Evolutionary conservation across 2,329 filamentous ascomycete genomes (phyloP), one percentile per base, ranked within the genome.

Genomic region (Golovinomyces cichoracearum): DNA sequence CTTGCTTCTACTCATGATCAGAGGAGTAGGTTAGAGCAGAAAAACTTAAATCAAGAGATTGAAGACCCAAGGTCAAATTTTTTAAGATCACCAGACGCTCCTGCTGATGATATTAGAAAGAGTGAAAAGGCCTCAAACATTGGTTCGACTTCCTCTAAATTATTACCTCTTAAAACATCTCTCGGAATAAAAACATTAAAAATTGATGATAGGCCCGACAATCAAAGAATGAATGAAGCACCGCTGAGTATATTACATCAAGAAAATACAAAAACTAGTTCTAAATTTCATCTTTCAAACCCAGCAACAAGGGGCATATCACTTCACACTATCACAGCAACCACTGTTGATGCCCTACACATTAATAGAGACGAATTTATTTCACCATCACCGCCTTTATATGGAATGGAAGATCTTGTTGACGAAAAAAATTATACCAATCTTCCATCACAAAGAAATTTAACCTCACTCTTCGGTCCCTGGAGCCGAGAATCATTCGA

Each of bases 401-500:
- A 22, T n/a, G 44, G 49, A 47, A 40, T 44, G 7, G 37, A 47
- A 7, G 49, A 48, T 23, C 33, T 19, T 21, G 12, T 46, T 5
- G 35, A 33, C 27, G 38, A 48, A 22, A 12, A 22, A 13, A 35
- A 50, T 22, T 4, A 38, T 38, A 31, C 31, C 44, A 47, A 38
- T 41, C 40, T 35, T 45, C 37, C 33, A 26, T 23, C 44, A 40
- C 21, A n/a, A 2, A 26, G 27, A 35, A 42, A 40, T 40, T 48
- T 49, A 42, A 47, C 23, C 5, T 21, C 48, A 13, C 7, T 23
- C 25, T 47, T 31, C 9, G 60, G 60, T 1, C 57, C 61, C 4
- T 63, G 61, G 61, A 62, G 60, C 52, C 54, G 58, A 31, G 60
- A 63, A 51, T 56, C 60, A 4, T 59, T 59, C 47, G 61, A 63